Evolutionary conservation across 106 monocot genomes (phyloP), one percentile per base, ranked within the genome.

Genomic region (Allium sativum): DNA sequence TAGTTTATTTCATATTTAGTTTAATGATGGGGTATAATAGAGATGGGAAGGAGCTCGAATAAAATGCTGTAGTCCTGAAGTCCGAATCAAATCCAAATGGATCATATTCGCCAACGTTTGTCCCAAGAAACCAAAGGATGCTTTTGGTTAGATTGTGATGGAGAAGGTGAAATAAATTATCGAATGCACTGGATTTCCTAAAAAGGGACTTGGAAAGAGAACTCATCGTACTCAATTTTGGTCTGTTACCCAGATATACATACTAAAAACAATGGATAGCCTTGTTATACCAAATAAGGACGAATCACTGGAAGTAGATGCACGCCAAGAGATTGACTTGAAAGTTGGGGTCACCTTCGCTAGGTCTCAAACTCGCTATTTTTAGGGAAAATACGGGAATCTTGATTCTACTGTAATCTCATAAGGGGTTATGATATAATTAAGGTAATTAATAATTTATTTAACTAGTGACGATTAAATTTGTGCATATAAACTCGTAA

Each of bases 141-240:
- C 61, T 53, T 95, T 18, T 95, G 94, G 94, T 82, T 95, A 61
- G 94, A 95, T 74, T 95, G 94, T 75, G 94, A 95, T 58, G 81
- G 94, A 45, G 94, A 95, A 79, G 94, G 94, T 68, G 94, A 95
- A 84, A 95, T 58, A 74, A 96, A 90, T 96, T 76, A 84, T 96
- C 43, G 81, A 90, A 54, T 90, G 90, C 58, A 87, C 82, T 15
- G 90, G 95, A 52, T 77, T 96, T 41, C 61, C 66, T 73, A 82
- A 82, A 70, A 61, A 44, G 60, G 84, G 73, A 17, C 40, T 61
- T 52, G 82, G 87, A 44, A 82, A 69, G 70, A 81, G 66, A 72
- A 74, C 90, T 53, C 79, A 68, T 13, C 90, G 95, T 74, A 90
- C 90, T 70, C 65, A 73, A 58, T 96, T 96, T 83, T 96, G 90